Evolutionary conservation across 208 protist genomes (phyloP), one percentile per base, ranked within the genome.

Genomic region (Naegleria fowleri): DNA sequence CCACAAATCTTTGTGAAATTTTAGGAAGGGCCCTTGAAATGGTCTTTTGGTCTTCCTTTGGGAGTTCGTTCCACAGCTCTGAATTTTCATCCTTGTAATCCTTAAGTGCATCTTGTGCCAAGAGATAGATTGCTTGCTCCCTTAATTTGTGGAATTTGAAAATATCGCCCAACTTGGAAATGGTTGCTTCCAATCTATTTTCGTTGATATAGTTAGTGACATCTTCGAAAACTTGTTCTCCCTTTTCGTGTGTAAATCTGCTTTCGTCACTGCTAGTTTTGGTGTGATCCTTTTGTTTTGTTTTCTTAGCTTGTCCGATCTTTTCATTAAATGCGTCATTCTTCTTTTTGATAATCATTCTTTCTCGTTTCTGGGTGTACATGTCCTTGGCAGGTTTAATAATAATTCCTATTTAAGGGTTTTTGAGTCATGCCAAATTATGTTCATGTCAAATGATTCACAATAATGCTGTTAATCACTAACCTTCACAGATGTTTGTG

Each of bases 321-420:
- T 79, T 79, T 48, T 86, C 83, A 22, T 33, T 51, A 86, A 86
- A 86, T 16, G 39, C 7, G 0, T 86, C 40, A 86, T 86, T 86
- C 83, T 86, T 86, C 83, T 86, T 86, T 39, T 86, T 86, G 11
- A 86, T 86, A 43, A 86, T 29, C 33, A 86, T 48, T 86, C 83
- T 43, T 48, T 86, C 83, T 19, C 36, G 39, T 86, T 48, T 48
- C 19, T 86, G 9, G 5, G 40, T 86, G 0, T 29, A 48, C 38
- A 43, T 51, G 25, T 86, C 40, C 5, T 19, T 51, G 16, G 48
- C 9, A 2, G 83, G 83, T 29, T 86, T 86, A 86, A 86, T 86
- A 22, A 86, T 33, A 6, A 86, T 48, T 48, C 43, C 43, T 48
- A 9, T 48, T 48, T 48, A 48, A 48, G 43, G 43, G 43, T 48